A percentile compares a stretch with the other conserved stretches of the same genome.
phyloP scores from a whole-genome alignment of 2,329 filamentous ascomycete species.

The Chaetomium globosum region DNA sequence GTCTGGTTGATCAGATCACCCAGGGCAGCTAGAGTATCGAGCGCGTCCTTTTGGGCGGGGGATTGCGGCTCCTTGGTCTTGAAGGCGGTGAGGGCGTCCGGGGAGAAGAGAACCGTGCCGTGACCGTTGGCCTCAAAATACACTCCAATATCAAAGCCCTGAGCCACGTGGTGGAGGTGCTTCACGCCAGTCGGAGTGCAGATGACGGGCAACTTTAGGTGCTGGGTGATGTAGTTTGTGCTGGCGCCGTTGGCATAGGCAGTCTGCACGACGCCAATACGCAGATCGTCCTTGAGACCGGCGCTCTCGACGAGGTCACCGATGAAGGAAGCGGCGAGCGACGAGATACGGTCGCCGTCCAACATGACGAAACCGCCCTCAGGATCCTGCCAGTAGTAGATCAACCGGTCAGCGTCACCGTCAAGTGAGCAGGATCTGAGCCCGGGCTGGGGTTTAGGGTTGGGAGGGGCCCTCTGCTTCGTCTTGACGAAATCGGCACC shows the following conservation, averaged over 20 bases:
- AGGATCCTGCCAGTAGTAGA: slow-evolving; percentile 59
- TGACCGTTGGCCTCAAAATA: slow-evolving; percentile 99
- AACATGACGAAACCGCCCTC: slow-evolving; percentile 86
- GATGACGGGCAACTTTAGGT: slow-evolving; percentile 83
- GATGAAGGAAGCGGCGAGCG: slow-evolving; percentile 89
- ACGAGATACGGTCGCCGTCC: slow-evolving; percentile 95
- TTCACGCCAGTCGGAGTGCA: slow-evolving; percentile 97
- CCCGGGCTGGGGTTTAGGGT: slow-evolving; percentile 72
- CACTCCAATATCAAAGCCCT: slow-evolving; percentile 91
- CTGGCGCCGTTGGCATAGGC: slow-evolving; percentile 96
- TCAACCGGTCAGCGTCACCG: slow-evolving; percentile 90
- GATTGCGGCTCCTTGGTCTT: slow-evolving; percentile 80
- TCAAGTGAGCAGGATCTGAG: slow-evolving; percentile 89
- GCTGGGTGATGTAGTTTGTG: slow-evolving; percentile 87
- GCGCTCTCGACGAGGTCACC: slow-evolving; percentile 81
- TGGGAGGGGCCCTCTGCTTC: slow-evolving; percentile 84
- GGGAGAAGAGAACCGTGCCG: slow-evolving; percentile 92
- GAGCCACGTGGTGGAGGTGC: slow-evolving; percentile 94
- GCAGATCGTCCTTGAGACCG: slow-evolving; percentile 76
- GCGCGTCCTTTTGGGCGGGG: slow-evolving; percentile 84
- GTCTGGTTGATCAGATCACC: slow-evolving; percentile 97
- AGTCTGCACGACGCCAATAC: slow-evolving; percentile 93
- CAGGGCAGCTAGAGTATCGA: slow-evolving; percentile 80
- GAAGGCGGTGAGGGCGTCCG: slow-evolving; percentile 78
- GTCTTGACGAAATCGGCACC: slow-evolving; percentile 98